Conservation (phyloP, 345 rosid species). For the Acer campestre region DNA sequence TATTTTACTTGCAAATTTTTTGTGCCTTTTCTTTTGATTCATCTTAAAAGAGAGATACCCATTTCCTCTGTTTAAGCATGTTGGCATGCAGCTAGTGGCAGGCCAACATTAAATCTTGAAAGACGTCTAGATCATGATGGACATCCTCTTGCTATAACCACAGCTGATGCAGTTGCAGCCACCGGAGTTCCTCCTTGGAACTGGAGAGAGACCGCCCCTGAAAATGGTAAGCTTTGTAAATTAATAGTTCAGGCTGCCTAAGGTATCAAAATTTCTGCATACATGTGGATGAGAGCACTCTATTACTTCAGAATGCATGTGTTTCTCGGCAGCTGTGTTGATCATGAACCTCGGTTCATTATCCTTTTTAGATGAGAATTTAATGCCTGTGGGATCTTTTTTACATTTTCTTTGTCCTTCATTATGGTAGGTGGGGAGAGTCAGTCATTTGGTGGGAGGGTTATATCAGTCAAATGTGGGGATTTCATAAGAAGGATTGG, state of each 20-base stretch:
- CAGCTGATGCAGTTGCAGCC: constrained; percentile 84
- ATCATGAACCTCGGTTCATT: background rate
- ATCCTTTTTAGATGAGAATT: constrained; percentile 9
- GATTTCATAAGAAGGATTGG: constrained; percentile 94
- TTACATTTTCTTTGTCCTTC: constrained; percentile 8
- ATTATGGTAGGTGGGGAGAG: constrained; percentile 59
- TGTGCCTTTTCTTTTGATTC: constrained; percentile 17
- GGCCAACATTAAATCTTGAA: constrained; percentile 90
- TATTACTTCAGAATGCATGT: background rate
- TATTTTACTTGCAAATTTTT: background rate
- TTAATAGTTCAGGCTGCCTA: constrained; percentile 2
- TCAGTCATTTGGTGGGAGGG: constrained; percentile 85
- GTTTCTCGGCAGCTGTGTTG: background rate
- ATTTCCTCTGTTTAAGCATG: constrained; percentile 28
- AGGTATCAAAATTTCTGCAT: background rate
- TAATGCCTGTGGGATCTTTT: background rate
- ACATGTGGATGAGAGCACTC: background rate
- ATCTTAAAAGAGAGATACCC: constrained; percentile 17
- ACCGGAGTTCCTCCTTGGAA: constrained; percentile 97
- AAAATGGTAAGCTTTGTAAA: constrained; percentile 57
- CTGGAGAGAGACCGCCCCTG: constrained; percentile 96
- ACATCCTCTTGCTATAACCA: constrained; percentile 85
- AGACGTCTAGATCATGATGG: constrained; percentile 96
- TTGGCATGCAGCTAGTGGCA: constrained; percentile 65
- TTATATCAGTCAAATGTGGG: constrained; percentile 84